These are phyloP conservation scores for Crucihimalaya himalaica DNA, from an alignment of 345 rosid genomes.

Conservation along the genomic window DNA sequence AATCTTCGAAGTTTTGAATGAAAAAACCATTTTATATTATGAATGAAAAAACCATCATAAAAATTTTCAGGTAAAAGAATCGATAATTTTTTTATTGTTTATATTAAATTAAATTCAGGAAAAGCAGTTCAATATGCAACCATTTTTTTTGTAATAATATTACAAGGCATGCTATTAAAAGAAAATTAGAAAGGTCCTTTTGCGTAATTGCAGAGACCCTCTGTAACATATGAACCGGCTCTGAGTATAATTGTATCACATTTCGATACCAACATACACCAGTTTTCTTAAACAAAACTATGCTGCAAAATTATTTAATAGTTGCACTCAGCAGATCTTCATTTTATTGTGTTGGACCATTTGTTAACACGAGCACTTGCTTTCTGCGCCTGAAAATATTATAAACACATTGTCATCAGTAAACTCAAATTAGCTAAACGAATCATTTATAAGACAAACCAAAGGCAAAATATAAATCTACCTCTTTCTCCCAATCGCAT, in stretches of 20 bases:
- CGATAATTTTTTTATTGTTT: not conserved
- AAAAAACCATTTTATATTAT: too few relatives aligned
- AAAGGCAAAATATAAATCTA: not conserved
- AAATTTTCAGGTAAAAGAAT: too few relatives aligned
- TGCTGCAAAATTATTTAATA: not conserved
- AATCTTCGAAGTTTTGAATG: not conserved
- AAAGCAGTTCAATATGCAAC: not conserved
- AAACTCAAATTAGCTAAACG: not conserved
- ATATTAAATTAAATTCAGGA: not conserved
- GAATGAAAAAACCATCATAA: too few relatives aligned
- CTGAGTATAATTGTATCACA: not conserved
- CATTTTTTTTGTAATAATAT: not conserved
- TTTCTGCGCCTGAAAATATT: constrained; percentile 61
- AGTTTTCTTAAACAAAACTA: not conserved
- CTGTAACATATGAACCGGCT: not conserved
- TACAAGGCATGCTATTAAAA: not conserved
- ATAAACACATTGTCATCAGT: not conserved
- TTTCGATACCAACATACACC: not conserved
- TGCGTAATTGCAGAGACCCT: not conserved
- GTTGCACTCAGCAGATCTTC: not conserved
- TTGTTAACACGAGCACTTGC: constrained; percentile 58
- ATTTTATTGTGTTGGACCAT: constrained; percentile 48
- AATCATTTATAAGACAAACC: not conserved
- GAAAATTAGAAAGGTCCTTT: not conserved
- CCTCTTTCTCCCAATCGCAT: constrained; percentile 89